Evolutionary conservation across 176 grass and related monocot genomes (phyloP), one percentile per base, ranked within the genome.

Genomic region (Carex pumila): DNA sequence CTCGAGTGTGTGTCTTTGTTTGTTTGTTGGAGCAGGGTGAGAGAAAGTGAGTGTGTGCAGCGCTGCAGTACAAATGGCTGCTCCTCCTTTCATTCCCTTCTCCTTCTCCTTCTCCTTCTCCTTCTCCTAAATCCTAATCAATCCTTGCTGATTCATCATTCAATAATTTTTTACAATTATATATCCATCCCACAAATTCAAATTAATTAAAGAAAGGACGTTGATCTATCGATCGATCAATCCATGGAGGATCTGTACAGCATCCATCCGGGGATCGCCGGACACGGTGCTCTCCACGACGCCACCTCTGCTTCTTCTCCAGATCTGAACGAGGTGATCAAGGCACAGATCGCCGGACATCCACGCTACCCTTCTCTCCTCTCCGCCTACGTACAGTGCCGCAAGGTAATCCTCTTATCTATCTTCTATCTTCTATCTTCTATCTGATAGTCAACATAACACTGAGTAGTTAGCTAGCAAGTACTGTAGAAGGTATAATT

Each of bases 201-300:
- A 60, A 1, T n/a, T 19, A 60, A 60, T 60, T 60, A 2, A 50
- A 50, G 10, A 50, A 50, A 50, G 10, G 9, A 39, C 37, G 47
- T 50, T 50, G 19, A 70, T 70, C 15, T 12, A 69, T 58, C n/a
- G 19, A 70, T 70, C 15, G 14, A 69, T 58, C n/a, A 5, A 7
- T 82, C 47, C 37, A 94, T 97, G 92, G 95, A 97, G 82, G 94
- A 97, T 94, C 87, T 97, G 82, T 97, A 92, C 90, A 94, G 91
- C 82, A 97, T 97, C 71, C 94, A 97, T 66, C 94, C 94, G 19
- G 94, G 90, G 65, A 90, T 94, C 84, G 85, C 85, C 37, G 37
- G 37, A 83, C 60, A 84, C 62, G 68, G 87, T 60, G 54, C 75
- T 5, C 66, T 85, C 18, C 65, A 61, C 56, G 83, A 83, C 52